Percentiles rank a stretch among this genome's conserved stretches.
phyloP scores from a whole-genome alignment of 306 rosid genomes.

The Coriaria nepalensis region DNA sequence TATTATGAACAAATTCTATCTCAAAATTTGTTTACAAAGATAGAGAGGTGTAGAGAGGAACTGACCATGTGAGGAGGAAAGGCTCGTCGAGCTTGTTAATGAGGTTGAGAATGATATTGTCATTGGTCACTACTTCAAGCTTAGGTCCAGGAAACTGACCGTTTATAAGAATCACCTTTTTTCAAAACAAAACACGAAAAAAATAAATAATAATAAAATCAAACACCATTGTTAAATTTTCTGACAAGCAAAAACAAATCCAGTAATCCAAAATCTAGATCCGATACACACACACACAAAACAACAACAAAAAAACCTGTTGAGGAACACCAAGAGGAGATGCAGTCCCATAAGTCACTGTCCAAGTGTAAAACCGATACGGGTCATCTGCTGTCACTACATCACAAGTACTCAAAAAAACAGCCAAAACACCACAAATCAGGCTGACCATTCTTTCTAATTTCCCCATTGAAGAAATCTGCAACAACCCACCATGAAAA shows the following conservation, averaged over 20 bases:
- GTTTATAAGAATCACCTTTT: slow-evolving; percentile 70
- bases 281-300: slow-evolving; percentile 14
- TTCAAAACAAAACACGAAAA: slow-evolving; percentile 19
- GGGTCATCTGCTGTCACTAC: slow-evolving; percentile 67
- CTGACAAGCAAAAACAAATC: not conserved
- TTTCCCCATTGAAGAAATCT: slow-evolving; percentile 33
- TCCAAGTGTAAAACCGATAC: slow-evolving; percentile 64
- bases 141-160: slow-evolving; percentile 96
- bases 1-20: no score
- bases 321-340: slow-evolving; percentile 76
- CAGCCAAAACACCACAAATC: slow-evolving; percentile 29
- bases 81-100: slow-evolving; percentile 87
- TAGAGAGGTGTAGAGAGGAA: slow-evolving; percentile 1
- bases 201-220: slow-evolving; percentile 10
- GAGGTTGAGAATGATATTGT: slow-evolving; percentile 79
- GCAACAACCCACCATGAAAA: slow-evolving; percentile 15
- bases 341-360: slow-evolving; percentile 71
- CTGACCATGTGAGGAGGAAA: slow-evolving; percentile 73
- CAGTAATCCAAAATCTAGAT: slow-evolving; percentile 14
- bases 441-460: slow-evolving; percentile 19
- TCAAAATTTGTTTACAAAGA: slow-evolving; percentile 2
- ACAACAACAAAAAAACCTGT: slow-evolving; percentile 40
- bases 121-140: slow-evolving; percentile 77
- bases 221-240: not conserved
- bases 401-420: slow-evolving; percentile 20